Evolutionary conservation across 345 rosid species (phyloP).

Genomic region (Anacardium occidentale): DNA sequence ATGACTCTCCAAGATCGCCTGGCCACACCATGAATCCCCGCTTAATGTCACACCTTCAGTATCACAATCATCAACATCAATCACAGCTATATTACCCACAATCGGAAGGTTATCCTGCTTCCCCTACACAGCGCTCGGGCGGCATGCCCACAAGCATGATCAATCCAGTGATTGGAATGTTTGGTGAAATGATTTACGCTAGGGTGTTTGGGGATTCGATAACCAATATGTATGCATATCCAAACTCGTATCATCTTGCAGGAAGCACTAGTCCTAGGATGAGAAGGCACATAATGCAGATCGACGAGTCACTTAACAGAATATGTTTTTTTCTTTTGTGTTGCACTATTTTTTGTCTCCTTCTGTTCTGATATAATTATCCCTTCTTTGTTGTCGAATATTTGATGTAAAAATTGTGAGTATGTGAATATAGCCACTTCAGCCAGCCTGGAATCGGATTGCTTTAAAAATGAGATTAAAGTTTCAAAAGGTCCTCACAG

Average conservation of each 20-base stretch:
- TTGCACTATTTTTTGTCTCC: slow-evolving; percentile 61
- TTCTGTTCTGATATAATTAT: slow-evolving; percentile 51
- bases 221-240: slow-evolving; percentile 44
- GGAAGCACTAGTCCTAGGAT: slow-evolving; percentile 55
- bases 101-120: slow-evolving; percentile 32
- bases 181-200: slow-evolving; percentile 62
- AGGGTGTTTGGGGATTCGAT: slow-evolving; percentile 57
- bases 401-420: slow-evolving; percentile 12
- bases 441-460: slow-evolving; percentile 2
- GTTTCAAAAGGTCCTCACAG: not conserved
- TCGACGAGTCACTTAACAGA: slow-evolving; percentile 68
- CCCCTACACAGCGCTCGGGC: slow-evolving; percentile 38
- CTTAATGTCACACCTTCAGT: slow-evolving; percentile 27
- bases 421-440: not conserved
- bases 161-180: slow-evolving; percentile 57
- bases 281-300: slow-evolving; percentile 71
- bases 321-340: slow-evolving; percentile 73
- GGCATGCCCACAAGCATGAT: slow-evolving; percentile 34
- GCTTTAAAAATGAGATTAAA: too few relatives aligned
- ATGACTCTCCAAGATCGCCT: slow-evolving; percentile 32
- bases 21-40: slow-evolving; percentile 13
- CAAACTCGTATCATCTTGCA: slow-evolving; percentile 49
- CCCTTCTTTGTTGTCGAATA: not conserved
- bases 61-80: slow-evolving; percentile 24
- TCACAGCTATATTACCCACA: slow-evolving; percentile 33